These are phyloP conservation scores for Plasmodium relictum DNA, from an alignment of 169 alveolate genomes.

Conservation along the genomic window DNA sequence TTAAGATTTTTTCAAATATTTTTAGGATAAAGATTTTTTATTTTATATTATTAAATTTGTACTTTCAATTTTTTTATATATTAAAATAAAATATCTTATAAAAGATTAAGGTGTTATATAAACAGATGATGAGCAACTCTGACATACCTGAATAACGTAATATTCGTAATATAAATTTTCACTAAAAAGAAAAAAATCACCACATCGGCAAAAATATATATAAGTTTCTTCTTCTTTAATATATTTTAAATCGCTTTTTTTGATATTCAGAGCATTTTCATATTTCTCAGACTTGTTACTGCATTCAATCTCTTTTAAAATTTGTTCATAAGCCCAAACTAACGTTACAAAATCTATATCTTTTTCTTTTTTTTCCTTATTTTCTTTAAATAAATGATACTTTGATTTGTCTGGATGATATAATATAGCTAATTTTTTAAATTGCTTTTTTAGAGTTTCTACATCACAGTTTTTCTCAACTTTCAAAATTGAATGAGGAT, in stretches of 20 bases:
- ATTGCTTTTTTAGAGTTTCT: slow-evolving; percentile 51
- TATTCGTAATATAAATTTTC: slow-evolving; percentile 59
- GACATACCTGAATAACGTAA: slow-evolving; percentile 49
- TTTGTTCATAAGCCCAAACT: slow-evolving; percentile 75
- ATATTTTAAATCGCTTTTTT: slow-evolving; percentile 54
- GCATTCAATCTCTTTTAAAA: slow-evolving; percentile 40
- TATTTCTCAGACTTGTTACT: slow-evolving; percentile 41
- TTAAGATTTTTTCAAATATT: no score
- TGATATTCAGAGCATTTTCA: slow-evolving; percentile 61
- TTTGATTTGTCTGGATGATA: slow-evolving; percentile 67
- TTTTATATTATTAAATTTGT: background rate
- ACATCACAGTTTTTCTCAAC: slow-evolving; percentile 52
- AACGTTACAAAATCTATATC: slow-evolving; percentile 50
- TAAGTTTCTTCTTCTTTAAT: slow-evolving; percentile 30
- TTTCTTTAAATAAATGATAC: slow-evolving; percentile 34
- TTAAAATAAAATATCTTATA: background rate
- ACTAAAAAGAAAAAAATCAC: slow-evolving; percentile 52
- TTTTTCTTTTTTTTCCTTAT: slow-evolving; percentile 7
- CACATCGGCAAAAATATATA: slow-evolving; percentile 62
- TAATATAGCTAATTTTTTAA: slow-evolving; percentile 61
- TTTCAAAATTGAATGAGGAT: slow-evolving; percentile 61
- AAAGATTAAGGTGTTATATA: slow-evolving; percentile 36
- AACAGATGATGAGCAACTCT: slow-evolving; percentile 72
- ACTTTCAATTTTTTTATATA: background rate
- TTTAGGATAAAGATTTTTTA: background rate